Evolutionary conservation across 108 stramenopile species (phyloP).

Genomic region (Discostella stelligeroides): DNA sequence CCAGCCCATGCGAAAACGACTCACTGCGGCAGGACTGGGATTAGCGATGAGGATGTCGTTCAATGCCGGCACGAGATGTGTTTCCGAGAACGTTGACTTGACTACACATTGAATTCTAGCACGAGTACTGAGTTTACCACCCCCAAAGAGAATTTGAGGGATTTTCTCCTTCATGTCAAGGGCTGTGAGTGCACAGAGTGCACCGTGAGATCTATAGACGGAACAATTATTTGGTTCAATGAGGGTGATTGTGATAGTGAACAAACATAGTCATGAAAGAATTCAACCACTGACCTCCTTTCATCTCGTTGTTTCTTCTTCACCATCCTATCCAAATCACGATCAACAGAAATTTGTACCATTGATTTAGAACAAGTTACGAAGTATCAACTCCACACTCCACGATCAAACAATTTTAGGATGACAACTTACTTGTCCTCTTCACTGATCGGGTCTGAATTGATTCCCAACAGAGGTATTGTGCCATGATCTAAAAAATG

Average conservation of each 20-base stretch:
- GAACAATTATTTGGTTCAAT: neutral
- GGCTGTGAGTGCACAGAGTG: constrained; percentile 86
- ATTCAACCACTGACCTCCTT: constrained; percentile 55
- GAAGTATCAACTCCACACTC: too few species aligned
- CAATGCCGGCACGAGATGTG: constrained; percentile 90
- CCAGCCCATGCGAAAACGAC: constrained; percentile 90
- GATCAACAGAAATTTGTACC: neutral
- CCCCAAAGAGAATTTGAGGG: constrained; percentile 75
- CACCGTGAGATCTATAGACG: constrained; percentile 80
- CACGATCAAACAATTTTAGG: too few species aligned
- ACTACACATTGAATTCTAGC: constrained; percentile 90
- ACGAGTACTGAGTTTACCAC: constrained; percentile 56
- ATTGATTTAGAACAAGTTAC: neutral
- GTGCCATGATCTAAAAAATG: constrained; percentile 91
- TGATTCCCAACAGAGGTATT: constrained; percentile 81
- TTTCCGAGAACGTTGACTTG: constrained; percentile 93
- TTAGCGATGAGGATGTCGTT: constrained; percentile 96
- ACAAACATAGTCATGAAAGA: neutral
- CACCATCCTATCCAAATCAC: constrained; percentile 33
- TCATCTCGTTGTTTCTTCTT: constrained; percentile 87
- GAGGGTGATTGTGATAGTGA: neutral
- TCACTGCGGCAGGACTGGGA: constrained; percentile 92
- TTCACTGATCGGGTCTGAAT: constrained; percentile 77
- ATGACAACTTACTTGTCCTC: constrained; percentile 56
- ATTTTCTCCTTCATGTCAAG: constrained; percentile 77